Conservation (phyloP, 257 asterid species). For the Solanum sejunctum region DNA sequence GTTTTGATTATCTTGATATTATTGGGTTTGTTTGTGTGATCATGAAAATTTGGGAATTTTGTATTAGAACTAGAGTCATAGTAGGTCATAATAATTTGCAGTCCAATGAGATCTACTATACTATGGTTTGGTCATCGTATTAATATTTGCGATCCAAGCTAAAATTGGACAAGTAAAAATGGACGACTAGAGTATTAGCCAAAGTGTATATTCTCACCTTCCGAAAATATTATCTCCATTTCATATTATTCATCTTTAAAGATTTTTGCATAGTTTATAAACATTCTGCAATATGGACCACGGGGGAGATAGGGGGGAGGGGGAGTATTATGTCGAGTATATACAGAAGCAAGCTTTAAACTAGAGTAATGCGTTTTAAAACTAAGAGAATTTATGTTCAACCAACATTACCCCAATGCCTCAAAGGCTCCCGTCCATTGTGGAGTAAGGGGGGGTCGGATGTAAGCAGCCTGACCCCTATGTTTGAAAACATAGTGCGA, state of each 20-base stretch:
- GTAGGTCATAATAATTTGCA: neutral
- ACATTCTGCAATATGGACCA: no score
- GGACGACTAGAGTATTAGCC: no score
- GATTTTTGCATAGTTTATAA: no score
- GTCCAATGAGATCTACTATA: neutral
- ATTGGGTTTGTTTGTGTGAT: neutral
- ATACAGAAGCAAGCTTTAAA: neutral
- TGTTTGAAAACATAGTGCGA: no score
- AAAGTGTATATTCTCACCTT: no score
- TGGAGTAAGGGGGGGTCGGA: no score
- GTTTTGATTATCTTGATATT: neutral
- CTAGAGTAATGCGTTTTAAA: neutral
- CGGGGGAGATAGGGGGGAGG: neutral
- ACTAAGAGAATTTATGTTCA: neutral
- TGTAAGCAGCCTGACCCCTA: no score
- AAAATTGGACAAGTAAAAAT: no score
- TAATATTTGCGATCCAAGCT: neutral
- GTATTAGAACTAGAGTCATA: neutral
- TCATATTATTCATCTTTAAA: no score
- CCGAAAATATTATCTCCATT: no score
- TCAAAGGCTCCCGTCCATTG: no score
- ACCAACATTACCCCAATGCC: no score
- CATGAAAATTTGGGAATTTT: neutral
- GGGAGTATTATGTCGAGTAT: neutral
- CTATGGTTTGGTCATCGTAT: neutral